Percentiles rank a stretch among this genome's conserved stretches.
phyloP scores from a whole-genome alignment of 2,329 filamentous ascomycete genomes.

The Colletotrichum musae region DNA sequence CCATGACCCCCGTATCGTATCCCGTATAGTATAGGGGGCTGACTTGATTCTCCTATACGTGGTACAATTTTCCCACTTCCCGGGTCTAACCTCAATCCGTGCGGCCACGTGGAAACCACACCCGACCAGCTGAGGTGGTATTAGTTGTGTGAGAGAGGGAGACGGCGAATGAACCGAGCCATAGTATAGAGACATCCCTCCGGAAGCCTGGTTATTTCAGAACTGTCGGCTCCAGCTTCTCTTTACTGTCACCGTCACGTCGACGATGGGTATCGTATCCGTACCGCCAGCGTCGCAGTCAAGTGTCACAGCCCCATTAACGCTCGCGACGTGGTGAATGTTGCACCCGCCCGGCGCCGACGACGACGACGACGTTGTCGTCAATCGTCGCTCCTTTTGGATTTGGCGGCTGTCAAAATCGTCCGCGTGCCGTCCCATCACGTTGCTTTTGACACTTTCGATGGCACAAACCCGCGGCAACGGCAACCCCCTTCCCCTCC shows the following conservation, averaged over 20 bases:
- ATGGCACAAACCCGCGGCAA: constrained; percentile 25
- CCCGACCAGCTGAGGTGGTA: not conserved
- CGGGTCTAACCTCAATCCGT: constrained; percentile 27
- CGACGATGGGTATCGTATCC: not conserved
- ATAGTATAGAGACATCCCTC: not conserved
- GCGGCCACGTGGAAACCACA: constrained; percentile 32
- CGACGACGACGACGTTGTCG: not conserved
- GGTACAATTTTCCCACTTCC: constrained; percentile 33
- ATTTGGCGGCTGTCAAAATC: constrained; percentile 3
- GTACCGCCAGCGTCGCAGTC: not conserved
- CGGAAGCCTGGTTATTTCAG: not conserved
- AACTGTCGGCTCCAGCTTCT: constrained; percentile 9
- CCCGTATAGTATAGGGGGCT: not conserved
- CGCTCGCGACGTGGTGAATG: not conserved
- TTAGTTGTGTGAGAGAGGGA: no score
- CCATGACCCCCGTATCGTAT: not conserved
- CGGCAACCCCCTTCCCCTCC: constrained; percentile 10
- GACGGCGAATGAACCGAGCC: no score
- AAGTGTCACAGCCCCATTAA: not conserved
- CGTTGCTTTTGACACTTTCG: constrained; percentile 24
- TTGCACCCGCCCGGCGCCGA: not conserved
- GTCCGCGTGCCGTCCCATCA: constrained; percentile 18
- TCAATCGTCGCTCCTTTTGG: constrained; percentile 15
- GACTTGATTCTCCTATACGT: constrained; percentile 17
- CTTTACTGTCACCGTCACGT: constrained; percentile 11